Percentiles rank a stretch among this genome's conserved stretches.
phyloP scores from a whole-genome alignment of 306 rosid species.

The Cicer cuneatum region DNA sequence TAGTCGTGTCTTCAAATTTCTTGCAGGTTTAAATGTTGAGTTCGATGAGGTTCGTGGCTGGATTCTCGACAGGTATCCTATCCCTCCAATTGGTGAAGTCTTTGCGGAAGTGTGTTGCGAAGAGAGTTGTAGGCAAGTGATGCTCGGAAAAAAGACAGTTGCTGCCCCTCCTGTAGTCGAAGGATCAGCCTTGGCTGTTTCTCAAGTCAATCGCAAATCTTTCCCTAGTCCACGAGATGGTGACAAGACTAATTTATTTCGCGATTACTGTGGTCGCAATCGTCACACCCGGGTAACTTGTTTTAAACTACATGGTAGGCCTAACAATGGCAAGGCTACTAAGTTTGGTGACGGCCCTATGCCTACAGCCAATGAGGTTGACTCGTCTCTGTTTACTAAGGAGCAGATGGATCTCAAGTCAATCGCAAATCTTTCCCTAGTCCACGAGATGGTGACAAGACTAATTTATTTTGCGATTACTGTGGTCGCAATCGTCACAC shows the following conservation, averaged over 20 bases:
- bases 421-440: background rate
- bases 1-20: background rate
- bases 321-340: no score
- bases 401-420: background rate
- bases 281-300: no score
- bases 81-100: background rate
- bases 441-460: background rate
- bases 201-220: background rate
- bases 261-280: no score
- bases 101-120: background rate
- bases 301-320: no score
- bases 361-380: no score
- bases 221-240: background rate
- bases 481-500: no score
- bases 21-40: background rate
- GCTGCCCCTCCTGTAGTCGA: background rate
- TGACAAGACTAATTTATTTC: no score
- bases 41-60: background rate
- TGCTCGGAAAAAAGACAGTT: background rate
- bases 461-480: no score
- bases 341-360: no score
- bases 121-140: background rate
- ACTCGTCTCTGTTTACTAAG: no score
- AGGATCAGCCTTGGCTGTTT: background rate
- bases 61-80: background rate